Percentiles rank a stretch among this genome's conserved stretches.
These are phyloP conservation scores for Venturia asperata DNA, from an alignment of 2,329 filamentous ascomycete genomes.

Conservation along the genomic window DNA sequence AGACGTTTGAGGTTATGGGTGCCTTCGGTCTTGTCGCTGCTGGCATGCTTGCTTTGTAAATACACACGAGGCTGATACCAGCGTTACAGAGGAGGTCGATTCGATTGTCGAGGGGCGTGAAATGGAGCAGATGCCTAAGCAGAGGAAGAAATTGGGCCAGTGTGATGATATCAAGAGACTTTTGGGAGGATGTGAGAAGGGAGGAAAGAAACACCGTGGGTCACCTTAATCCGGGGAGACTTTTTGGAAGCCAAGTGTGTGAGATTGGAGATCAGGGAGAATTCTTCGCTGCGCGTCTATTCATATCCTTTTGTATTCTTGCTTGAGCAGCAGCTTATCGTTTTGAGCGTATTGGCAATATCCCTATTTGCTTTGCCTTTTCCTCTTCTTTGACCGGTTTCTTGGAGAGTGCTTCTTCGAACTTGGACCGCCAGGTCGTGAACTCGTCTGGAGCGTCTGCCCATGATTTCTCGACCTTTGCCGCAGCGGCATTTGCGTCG, in stretches of 20 bases:
- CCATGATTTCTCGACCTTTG: slow-evolving; percentile 55
- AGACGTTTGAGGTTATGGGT: background rate
- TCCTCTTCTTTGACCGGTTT: background rate
- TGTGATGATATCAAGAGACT: background rate
- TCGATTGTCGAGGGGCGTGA: too few relatives aligned
- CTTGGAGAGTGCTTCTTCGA: slow-evolving; percentile 28
- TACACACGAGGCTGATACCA: background rate
- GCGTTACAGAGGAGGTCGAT: background rate
- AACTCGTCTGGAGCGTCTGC: slow-evolving; percentile 65
- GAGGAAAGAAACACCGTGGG: background rate
- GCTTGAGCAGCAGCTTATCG: background rate
- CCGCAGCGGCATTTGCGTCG: slow-evolving; percentile 51
- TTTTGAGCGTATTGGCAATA: background rate
- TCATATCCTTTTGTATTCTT: background rate
- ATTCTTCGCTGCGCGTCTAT: background rate
- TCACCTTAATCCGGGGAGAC: background rate
- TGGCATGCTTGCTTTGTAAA: slow-evolving; percentile 18
- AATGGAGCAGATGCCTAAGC: background rate
- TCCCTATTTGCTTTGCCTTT: background rate
- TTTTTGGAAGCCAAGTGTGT: too few relatives aligned
- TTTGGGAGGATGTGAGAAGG: background rate
- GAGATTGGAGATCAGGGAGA: background rate
- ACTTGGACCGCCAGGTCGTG: slow-evolving; percentile 63
- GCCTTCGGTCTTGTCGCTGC: slow-evolving; percentile 2
- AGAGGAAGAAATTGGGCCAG: background rate